phyloP scores from a whole-genome alignment of 345 rosid species.

The Dipteronia sinensis region DNA sequence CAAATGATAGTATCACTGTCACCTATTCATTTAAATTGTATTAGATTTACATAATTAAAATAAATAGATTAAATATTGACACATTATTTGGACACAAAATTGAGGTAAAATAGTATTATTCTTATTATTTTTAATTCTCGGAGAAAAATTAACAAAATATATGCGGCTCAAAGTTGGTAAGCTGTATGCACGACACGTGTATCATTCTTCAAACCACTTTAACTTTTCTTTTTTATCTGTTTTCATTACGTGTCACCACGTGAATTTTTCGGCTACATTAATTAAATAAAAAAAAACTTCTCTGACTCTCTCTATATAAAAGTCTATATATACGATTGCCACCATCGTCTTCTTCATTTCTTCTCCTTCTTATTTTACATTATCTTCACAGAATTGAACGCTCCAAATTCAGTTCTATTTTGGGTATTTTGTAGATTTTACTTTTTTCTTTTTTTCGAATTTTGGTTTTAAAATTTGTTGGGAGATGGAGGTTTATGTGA shows the following conservation, averaged over 20 bases:
- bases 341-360: neutral
- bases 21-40: too few relatives aligned
- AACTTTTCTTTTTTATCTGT: too few relatives aligned
- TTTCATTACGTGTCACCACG: neutral
- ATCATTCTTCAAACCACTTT: too few relatives aligned
- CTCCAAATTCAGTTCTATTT: neutral
- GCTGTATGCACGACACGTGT: neutral
- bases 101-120: too few relatives aligned
- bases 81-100: too few relatives aligned
- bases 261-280: neutral
- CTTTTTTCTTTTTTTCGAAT: neutral
- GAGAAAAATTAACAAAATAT: neutral
- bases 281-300: neutral
- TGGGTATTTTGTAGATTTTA: neutral
- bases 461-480: neutral
- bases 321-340: neutral
- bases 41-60: too few relatives aligned
- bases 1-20: too few relatives aligned
- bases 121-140: neutral
- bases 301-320: neutral
- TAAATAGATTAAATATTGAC: too few relatives aligned
- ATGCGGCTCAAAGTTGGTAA: neutral
- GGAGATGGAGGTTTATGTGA: slow-evolving; percentile 12
- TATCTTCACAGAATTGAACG: neutral
- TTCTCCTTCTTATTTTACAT: neutral